These are phyloP conservation scores for Diplosphaera chodatii DNA, from an alignment of 139 green algal species.

Conservation along the genomic window DNA sequence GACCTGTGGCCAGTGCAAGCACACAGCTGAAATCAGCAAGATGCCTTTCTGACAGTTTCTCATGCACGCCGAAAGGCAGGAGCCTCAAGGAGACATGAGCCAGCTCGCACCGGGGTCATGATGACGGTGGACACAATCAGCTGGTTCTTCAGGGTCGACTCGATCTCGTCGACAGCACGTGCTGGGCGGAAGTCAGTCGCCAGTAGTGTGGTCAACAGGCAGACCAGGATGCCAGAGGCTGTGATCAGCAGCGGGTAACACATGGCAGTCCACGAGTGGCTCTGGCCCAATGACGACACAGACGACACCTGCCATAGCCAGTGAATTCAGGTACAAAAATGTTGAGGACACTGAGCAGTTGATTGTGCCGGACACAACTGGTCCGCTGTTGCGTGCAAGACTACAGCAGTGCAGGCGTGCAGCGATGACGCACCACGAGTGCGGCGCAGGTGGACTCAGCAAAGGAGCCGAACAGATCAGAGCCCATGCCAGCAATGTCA, in stretches of 20 bases:
- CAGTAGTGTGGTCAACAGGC: constrained; percentile 82
- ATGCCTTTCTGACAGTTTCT: too few relatives aligned
- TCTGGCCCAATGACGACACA: constrained; percentile 56
- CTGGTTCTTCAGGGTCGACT: constrained; percentile 91
- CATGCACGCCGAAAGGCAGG: too few relatives aligned
- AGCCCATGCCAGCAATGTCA: constrained; percentile 51
- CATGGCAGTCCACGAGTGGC: constrained; percentile 67
- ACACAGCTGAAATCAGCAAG: too few relatives aligned
- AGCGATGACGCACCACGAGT: constrained; percentile 43
- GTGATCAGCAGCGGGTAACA: constrained; percentile 81
- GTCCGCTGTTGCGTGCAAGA: too few relatives aligned
- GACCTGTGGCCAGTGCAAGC: constrained; percentile 20
- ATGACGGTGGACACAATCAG: constrained; percentile 82
- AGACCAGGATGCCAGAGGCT: constrained; percentile 85
- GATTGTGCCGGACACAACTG: too few relatives aligned
- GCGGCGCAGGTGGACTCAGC: constrained; percentile 34
- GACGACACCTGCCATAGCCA: constrained; percentile 69
- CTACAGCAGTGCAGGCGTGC: too few relatives aligned
- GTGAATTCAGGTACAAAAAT: too few relatives aligned
- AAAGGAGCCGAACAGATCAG: constrained; percentile 65
- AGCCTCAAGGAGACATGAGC: too few relatives aligned
- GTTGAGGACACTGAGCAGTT: too few relatives aligned
- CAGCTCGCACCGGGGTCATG: constrained; percentile 83
- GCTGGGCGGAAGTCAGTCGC: constrained; percentile 84
- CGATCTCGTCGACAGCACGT: constrained; percentile 63